These are phyloP conservation scores for Aspergillus campestris DNA, from an alignment of 495 filamentous ascomycete species.

Conservation along the genomic window DNA sequence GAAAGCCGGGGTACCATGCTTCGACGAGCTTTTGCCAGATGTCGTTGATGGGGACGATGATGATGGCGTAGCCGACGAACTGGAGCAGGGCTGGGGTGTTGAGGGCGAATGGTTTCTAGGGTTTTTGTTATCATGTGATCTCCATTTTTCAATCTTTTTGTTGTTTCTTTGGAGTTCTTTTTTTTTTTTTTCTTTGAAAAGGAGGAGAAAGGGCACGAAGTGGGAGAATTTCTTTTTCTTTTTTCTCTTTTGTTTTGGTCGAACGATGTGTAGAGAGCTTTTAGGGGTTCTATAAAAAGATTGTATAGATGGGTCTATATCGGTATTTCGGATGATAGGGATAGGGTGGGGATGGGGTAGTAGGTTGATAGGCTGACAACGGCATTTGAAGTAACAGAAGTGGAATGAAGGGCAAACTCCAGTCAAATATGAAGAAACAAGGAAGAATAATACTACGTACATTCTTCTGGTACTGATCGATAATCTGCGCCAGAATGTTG, in stretches of 20 bases:
- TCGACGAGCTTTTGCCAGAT: conserved; percentile 68
- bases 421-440: not conserved
- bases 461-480: conserved; percentile 57
- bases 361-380: not conserved
- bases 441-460: conserved; percentile 34
- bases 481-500: conserved; percentile 72
- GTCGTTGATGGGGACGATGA: conserved; percentile 80
- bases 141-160: not conserved
- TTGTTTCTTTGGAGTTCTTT: not conserved
- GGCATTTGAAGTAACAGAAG: not conserved
- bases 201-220: not conserved
- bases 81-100: conserved; percentile 60
- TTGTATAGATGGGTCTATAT: too few species aligned
- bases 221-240: not conserved
- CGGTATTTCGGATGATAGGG: too few species aligned
- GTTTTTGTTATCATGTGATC: not conserved
- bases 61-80: conserved; percentile 65
- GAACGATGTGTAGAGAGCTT: not conserved
- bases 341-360: not conserved
- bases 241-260: not conserved
- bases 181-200: not conserved
- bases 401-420: not conserved
- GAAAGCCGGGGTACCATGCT: conserved; percentile 40
- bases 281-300: not conserved
- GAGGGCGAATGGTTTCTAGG: conserved; percentile 35